These are phyloP conservation scores for Fusarium goolgardi DNA, from an alignment of 2,329 filamentous ascomycete genomes.

Conservation along the genomic window DNA sequence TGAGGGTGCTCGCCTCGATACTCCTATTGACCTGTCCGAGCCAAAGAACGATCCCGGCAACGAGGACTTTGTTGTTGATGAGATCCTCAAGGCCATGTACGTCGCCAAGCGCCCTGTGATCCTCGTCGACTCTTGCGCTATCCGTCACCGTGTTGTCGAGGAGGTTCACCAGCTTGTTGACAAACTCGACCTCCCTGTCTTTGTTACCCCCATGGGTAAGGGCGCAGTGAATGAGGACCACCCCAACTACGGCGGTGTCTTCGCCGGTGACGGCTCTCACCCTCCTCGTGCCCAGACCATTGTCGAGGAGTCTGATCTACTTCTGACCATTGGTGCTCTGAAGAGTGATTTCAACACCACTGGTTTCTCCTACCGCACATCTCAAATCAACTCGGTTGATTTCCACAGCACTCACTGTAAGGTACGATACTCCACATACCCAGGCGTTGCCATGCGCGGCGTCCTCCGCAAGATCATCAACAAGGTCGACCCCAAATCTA, in stretches of 20 bases:
- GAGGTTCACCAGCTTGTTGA: conserved; percentile 79
- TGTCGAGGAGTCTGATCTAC: conserved; percentile 76
- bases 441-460: conserved; percentile 79
- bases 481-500: conserved; percentile 65
- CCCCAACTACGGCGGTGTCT: conserved; percentile 83
- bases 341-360: conserved; percentile 85
- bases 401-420: conserved; percentile 80
- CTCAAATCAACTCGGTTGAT: conserved; percentile 81
- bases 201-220: conserved; percentile 93
- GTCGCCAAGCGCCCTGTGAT: conserved; percentile 80
- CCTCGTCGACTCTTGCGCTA: conserved; percentile 84
- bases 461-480: conserved; percentile 78
- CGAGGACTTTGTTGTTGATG: conserved; percentile 85
- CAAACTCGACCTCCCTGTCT: conserved; percentile 80
- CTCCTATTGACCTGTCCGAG: conserved; percentile 73
- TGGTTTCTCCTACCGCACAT: conserved; percentile 83
- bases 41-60: conserved; percentile 74
- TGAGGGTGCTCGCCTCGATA: conserved; percentile 77
- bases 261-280: conserved; percentile 81
- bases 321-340: conserved; percentile 75
- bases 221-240: conserved; percentile 82
- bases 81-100: conserved; percentile 78
- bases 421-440: conserved; percentile 83
- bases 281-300: conserved; percentile 69
- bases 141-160: conserved; percentile 77